These are phyloP conservation scores for Ceratorhiza oryzae-sativae DNA, from an alignment of 1,284 basidiomycete genomes.

Conservation along the genomic window DNA sequence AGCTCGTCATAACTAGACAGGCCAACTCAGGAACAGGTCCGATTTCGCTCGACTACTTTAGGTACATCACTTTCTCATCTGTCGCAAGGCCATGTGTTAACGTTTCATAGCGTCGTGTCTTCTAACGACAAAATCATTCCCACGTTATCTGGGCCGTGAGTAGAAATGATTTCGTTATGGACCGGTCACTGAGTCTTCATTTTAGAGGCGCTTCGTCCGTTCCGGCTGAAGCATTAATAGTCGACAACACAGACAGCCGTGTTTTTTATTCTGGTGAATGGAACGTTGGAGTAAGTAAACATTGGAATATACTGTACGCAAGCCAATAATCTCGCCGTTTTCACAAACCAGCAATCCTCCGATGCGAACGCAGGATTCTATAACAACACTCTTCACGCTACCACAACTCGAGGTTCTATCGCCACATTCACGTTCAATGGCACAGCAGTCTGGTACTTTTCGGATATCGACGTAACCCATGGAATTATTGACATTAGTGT, in stretches of 20 bases:
- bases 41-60: not conserved
- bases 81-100: not conserved
- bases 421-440: conserved; percentile 11
- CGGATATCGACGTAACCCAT: not conserved
- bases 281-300: not conserved
- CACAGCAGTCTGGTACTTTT: conserved; percentile 28
- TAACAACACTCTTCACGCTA: not conserved
- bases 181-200: not conserved
- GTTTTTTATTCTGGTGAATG: not conserved
- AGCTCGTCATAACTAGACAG: not conserved
- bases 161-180: not conserved
- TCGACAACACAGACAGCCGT: not conserved
- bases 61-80: not conserved
- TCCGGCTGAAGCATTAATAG: not conserved
- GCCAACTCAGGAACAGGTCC: no score
- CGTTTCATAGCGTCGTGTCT: not conserved
- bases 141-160: not conserved
- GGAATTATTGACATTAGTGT: conserved; percentile 1
- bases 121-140: not conserved
- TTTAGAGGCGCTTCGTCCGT: not conserved
- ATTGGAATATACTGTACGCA: no score
- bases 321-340: no score
- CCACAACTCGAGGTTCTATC: not conserved
- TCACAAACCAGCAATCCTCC: not conserved
- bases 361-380: not conserved